phyloP scores from a whole-genome alignment of 441 rosid species.

The Gossypium gossypioides region DNA sequence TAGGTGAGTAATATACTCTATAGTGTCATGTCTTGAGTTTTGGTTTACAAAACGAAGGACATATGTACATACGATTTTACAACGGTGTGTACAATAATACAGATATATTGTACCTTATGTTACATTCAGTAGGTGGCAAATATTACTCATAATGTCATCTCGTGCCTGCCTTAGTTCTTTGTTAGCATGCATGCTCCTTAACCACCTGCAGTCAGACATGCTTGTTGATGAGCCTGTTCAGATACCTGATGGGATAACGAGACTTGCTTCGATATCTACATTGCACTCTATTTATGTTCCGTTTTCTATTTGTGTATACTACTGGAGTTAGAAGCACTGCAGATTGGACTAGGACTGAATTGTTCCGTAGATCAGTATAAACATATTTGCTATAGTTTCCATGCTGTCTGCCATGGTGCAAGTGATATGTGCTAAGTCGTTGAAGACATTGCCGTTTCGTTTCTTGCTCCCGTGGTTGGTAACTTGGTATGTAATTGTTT shows the following conservation, averaged over 20 bases:
- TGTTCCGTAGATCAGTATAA: conserved; percentile 44
- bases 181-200: conserved; percentile 24
- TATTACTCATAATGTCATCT: conserved; percentile 13
- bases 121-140: background rate
- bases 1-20: no score
- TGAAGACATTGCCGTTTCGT: conserved; percentile 19
- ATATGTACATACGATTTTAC: no score
- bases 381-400: conserved; percentile 43
- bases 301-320: conserved; percentile 22
- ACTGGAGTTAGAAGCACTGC: conserved; percentile 50
- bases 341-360: conserved; percentile 51
- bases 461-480: conserved; percentile 24
- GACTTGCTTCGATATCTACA: conserved; percentile 25
- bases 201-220: conserved; percentile 28
- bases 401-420: conserved; percentile 61
- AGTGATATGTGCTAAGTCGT: conserved; percentile 20
- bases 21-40: no score
- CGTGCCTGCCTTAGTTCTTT: conserved; percentile 19
- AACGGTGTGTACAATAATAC: background rate
- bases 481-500: conserved; percentile 23
- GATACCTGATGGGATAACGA: conserved; percentile 34
- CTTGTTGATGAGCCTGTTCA: conserved; percentile 25
- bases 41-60: no score
- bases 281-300: conserved; percentile 23
- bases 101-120: background rate